Base-by-base conservation (phyloP, 2,329 filamentous ascomycete species). In the Bipolaris gigantea region DNA sequence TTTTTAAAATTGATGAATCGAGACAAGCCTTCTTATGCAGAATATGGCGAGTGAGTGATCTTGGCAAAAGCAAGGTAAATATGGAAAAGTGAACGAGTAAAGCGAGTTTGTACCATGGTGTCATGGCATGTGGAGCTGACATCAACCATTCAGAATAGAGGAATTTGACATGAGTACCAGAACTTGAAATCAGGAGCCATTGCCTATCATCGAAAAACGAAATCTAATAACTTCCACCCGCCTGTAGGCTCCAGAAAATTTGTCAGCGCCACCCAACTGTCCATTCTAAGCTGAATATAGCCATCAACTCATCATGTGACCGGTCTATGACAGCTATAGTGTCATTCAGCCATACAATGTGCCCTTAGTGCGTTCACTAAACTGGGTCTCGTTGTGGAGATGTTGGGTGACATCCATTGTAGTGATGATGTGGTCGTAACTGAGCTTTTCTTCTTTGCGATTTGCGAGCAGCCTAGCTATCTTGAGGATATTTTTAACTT, bases 401-500 rank as follows among this genome's bases (percentile, higher is more conserved):
- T 75, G 73, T 64, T 75, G 73, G 4, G 73, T 76, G 13, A 75
- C 71, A 47, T 74, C 72, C 34, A 75, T 59, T 2, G 73, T 74
- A 5, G 68, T 73, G 3, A 69, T 48, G 36, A 75, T 69, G 50
- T 73, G 69, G 11, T 70, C 63, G 50, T 63, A 56, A 25, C 54
- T 61, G 40, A 72, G 52, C 50, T 56, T 60, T 54, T 69, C 66
- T 42, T 65, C 60, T 60, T 66, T 71, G 33, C 65, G 57, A 43
- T 59, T 59, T 8, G 62, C 64, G 50, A 72, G 44, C 50, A 72
- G 39, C 25, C 58, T 55, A 35, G 70, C 70, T 27, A 64, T 69
- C 54, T 71, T 73, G 13, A 72, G 56, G 25, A 71, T 67, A 44
- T 80, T 82, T 70, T 81, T 81, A 54, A 82, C 82, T 72, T 82